Base-by-base conservation (phyloP, 2,329 filamentous ascomycete genomes). In the Aspergillus versicolor region DNA sequence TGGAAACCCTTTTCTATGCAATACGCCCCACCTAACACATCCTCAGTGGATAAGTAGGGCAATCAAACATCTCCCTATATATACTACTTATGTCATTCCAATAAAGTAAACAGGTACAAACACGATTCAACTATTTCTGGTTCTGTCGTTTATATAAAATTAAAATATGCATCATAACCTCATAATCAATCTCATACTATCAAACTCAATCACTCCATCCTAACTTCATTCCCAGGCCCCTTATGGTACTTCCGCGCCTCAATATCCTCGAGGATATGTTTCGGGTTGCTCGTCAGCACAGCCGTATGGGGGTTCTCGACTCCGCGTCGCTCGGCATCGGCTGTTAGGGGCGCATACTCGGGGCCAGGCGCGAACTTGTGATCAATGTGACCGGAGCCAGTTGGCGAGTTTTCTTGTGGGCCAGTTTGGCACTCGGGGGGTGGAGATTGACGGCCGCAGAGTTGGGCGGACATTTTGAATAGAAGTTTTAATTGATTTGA, bases 381-480 rank as follows among this genome's bases (percentile, higher is more conserved):
- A n/a, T 54, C 43, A 22, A 32, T 22, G 22, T 24, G 51, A 43
- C 51, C 51, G 22, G 51, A 54, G 2, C 51, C 51, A 2, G 43
- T 34, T 12, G 51, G 51, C 19, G 42, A 47, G 43, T 84, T 77
- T 57, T 84, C 75, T 77, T 94, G 90, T 54, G 79, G 75, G 58
- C 84, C 87, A 38, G 81, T 77, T 76, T 91, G 89, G 64, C 73
- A 71, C 77, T 90, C 86, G 27, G 90, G 89, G 52, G 86, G 78
- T 61, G 91, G 92, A 32, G 91, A 96, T 77, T 96, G 84, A 70
- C 87, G 87, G 73, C 90, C 89, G 75, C 83, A 75, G n/a, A 41
- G 9, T 69, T 80, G 82, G 56, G 83, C 81, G 66, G 89, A 87
- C 88, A 91, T 72, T 49, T 52, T 67, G 24, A 15, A 51, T 51